Evolutionary conservation across 1,139 yeast species (phyloP).

Genomic region (Hyphopichia wangnamkhiaoensis): DNA sequence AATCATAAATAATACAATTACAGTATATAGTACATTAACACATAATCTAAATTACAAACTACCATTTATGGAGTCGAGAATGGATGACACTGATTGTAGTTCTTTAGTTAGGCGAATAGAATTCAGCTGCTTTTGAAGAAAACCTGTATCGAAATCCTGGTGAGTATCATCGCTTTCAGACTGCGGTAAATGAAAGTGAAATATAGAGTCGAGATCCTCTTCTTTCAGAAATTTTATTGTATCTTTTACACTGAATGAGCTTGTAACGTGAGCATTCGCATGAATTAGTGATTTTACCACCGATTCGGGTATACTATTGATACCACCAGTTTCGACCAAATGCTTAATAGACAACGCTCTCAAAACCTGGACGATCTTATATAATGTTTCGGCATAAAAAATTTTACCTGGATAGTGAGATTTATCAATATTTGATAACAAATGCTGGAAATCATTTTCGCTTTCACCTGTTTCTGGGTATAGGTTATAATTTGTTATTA

Average conservation of each 20-base stretch:
- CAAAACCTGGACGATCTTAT: slow-evolving; percentile 18
- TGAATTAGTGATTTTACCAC: slow-evolving; percentile 10
- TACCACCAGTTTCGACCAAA: slow-evolving; percentile 11
- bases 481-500: slow-evolving; percentile 7
- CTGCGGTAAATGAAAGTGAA: slow-evolving; percentile 4
- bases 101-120: slow-evolving; percentile 3
- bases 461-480: slow-evolving; percentile 3
- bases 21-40: not conserved
- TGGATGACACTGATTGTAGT: slow-evolving; percentile 3
- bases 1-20: not conserved
- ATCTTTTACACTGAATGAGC: slow-evolving; percentile 4
- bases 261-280: slow-evolving; percentile 12
- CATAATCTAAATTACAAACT: too few species aligned
- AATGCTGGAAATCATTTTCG: slow-evolving; percentile 14
- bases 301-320: slow-evolving; percentile 15
- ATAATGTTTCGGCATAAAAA: slow-evolving; percentile 17
- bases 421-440: slow-evolving; percentile 13
- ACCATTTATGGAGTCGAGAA: too few species aligned
- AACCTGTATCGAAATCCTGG: not conserved
- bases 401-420: slow-evolving; percentile 20
- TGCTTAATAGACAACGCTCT: slow-evolving; percentile 22
- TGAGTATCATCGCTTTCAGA: too few species aligned
- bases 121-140: slow-evolving; percentile 4
- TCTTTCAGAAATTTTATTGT: too few species aligned
- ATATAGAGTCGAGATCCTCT: slow-evolving; percentile 5